Evolutionary conservation across 305 asterid species (phyloP), one percentile per base, ranked within the genome.

Genomic region (Rubia occidens): DNA sequence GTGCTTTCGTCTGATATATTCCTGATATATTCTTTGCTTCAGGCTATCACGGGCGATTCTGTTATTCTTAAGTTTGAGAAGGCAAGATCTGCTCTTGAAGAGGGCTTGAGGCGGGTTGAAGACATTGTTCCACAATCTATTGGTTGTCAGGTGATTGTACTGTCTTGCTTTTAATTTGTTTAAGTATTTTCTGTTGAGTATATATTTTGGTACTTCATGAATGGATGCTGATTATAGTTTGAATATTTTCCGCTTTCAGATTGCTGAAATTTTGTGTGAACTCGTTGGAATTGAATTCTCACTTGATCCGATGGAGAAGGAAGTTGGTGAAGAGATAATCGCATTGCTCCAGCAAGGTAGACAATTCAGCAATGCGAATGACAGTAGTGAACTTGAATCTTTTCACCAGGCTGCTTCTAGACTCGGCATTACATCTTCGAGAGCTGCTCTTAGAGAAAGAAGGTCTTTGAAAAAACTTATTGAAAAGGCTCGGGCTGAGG

Each of bases 21-120:
- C 63, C 68, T 74, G 4, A 49, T 13, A 26, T 24, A 13, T 44
- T 68, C 29, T 54, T 74, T 18, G 76, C 44, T 66, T 77, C 87
- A 95, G 99, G 99, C 99, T 53, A 88, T 91, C 65, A 95, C 99
- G 0, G 98, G 99, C 67, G 98, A 89, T 59, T 91, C 99, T 62
- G 86, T 91, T 70, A 95, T 88, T 68, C 78, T 83, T 74, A 95
- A 95, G 78, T 91, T 95, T 82, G 96, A 89, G 85, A 91, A 86
- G 81, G 94, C 99, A 67, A 85, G 96, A 82, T 80, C 85, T 81
- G 94, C 99, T 68, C 87, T 95, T 66, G 92, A 82, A 80, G 96
- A 89, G 81, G 84, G 98, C 78, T 84, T 95, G 76, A 85, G 75
- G 77, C 88, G 93, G 58, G 99, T 91, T 71, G 99, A 91, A 85